Conservation (phyloP, 768 basidiomycete species). For the Mycena alexandri region DNA sequence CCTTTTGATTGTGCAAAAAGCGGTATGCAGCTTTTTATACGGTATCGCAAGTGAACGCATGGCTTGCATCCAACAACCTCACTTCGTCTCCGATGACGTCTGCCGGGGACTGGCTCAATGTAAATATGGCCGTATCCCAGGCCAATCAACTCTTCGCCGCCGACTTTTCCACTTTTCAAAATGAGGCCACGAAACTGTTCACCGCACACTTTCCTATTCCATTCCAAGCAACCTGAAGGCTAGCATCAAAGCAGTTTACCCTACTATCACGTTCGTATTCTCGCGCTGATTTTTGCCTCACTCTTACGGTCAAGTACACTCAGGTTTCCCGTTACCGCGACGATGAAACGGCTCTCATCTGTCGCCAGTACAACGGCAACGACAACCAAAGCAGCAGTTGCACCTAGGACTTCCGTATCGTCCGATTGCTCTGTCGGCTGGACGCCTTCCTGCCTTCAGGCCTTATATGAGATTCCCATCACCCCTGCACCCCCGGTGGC, state of each 20-base stretch:
- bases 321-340: not conserved
- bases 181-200: not conserved
- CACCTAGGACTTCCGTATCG: not conserved
- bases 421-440: not conserved
- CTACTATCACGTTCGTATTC: slow-evolving; percentile 2
- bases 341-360: not conserved
- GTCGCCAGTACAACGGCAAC: not conserved
- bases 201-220: not conserved
- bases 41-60: not conserved
- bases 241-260: not conserved
- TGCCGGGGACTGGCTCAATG: slow-evolving; percentile 4
- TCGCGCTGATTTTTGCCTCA: not conserved
- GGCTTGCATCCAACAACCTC: slow-evolving; percentile 8
- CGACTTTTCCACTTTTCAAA: too few species aligned
- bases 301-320: not conserved
- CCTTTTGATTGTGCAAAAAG: too few species aligned
- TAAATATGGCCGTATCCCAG: slow-evolving; percentile 1
- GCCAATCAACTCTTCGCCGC: slow-evolving; percentile 5
- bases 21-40: too few species aligned
- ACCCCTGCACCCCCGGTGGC: not conserved
- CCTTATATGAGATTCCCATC: not conserved
- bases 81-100: not conserved
- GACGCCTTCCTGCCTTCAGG: slow-evolving; percentile 5
- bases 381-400: not conserved
- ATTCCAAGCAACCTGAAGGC: not conserved